Evolutionary conservation across 768 basidiomycete species (phyloP), one percentile per base, ranked within the genome.

Genomic region (Lentinula lateritia): DNA sequence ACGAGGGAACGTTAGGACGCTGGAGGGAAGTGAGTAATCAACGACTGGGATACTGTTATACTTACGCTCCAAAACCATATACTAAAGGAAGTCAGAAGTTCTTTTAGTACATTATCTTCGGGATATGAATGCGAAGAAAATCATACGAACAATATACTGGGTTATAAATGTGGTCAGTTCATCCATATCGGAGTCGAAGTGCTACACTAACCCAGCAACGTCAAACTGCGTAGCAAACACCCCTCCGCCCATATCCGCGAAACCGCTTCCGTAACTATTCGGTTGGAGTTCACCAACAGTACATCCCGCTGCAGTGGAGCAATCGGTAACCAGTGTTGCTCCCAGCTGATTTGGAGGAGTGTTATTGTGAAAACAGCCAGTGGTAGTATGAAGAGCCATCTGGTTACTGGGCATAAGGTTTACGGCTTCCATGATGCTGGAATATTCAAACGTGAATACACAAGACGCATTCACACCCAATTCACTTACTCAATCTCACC

Each of bases 371-470:
- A 45, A 41, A 65, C 80, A 82, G 32, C 80, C 80, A 0, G 79
- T 66, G 54, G 77, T 79, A 0, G 91, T 89, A 69, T 95, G 93
- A n/a, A 95, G 73, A 0, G 92, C 83, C 74, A 89, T 84, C 69
- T 92, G 90, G 65, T 92, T 92, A 64, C 78, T 74, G 7, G 75
- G 72, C 72, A 87, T 83, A 55, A 81, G 66, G 73, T 96, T 95
- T 64, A 95, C 90, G 9, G 84, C 89, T 71, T 95, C 94, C 60
- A 95, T 84, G 36, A 92, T 89, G 66, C 90, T 68, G 80, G 76
- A 62, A 18, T 32, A 16, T 3, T 28, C 28, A 28, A 28, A 28
- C 28, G 28, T 28, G 28, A 28, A 28, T 28, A 28, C 28, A 2
- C 28, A 28, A 28, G 28, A 28, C 28, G 28, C 28, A 28, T 28